Conservation (phyloP, 495 filamentous ascomycete species). For the Tricharina praecox region DNA sequence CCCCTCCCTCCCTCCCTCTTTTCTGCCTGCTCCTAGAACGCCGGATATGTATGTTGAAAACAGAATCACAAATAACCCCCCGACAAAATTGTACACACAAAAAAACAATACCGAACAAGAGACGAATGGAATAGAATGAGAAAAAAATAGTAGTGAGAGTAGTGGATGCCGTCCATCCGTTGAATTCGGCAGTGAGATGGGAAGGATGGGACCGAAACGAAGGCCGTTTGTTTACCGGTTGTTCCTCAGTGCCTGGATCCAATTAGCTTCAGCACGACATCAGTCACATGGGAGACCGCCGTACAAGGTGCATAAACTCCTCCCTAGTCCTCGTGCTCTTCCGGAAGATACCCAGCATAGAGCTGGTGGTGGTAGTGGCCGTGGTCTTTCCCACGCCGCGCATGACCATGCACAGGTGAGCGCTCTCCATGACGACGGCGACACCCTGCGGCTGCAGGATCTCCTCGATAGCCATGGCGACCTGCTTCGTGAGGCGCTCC, state of each 20-base stretch:
- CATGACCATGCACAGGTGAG: slow-evolving; percentile 91
- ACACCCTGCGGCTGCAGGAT: slow-evolving; percentile 88
- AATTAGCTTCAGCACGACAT: no score
- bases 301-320: slow-evolving; percentile 47
- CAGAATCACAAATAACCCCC: no score
- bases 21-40: neutral
- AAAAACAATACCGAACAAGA: neutral
- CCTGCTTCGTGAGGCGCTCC: slow-evolving; percentile 87
- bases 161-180: no score
- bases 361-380: slow-evolving; percentile 80
- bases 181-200: no score
- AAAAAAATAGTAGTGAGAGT: neutral
- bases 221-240: slow-evolving; percentile 4
- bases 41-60: slow-evolving; percentile 9
- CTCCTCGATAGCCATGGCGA: slow-evolving; percentile 83
- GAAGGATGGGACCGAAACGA: no score
- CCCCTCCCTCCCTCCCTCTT: no score
- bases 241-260: neutral
- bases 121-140: neutral
- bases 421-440: slow-evolving; percentile 91
- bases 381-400: slow-evolving; percentile 80
- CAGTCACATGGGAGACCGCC: no score
- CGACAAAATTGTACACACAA: no score
- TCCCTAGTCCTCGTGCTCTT: slow-evolving; percentile 83
- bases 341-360: slow-evolving; percentile 86